A percentile compares a stretch with the other conserved stretches of the same genome.
Conservation (phyloP, 495 filamentous ascomycete genomes). For the Thozetella sp. region DNA sequence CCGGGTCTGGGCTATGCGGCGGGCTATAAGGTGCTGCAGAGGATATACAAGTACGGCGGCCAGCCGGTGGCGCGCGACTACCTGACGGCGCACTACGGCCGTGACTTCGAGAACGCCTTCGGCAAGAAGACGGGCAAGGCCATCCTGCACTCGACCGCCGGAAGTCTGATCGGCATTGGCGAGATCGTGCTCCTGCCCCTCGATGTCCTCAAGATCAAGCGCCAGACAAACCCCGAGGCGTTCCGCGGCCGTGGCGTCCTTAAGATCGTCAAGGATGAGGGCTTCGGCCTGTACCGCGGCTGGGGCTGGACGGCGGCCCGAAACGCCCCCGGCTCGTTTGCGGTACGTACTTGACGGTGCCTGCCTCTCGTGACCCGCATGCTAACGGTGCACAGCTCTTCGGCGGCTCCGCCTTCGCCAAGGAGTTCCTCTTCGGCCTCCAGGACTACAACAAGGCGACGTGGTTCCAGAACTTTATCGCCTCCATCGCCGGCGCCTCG, state of each 20-base stretch:
- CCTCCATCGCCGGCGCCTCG: conserved; percentile 90
- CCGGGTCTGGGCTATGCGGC: conserved; percentile 96
- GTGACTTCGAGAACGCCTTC: conserved; percentile 84
- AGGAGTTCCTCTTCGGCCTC: conserved; percentile 88
- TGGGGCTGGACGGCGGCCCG: conserved; percentile 97
- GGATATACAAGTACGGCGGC: conserved; percentile 98
- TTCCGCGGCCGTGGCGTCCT: conserved; percentile 93
- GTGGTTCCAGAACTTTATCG: conserved; percentile 96
- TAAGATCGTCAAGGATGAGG: conserved; percentile 89
- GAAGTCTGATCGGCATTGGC: conserved; percentile 94
- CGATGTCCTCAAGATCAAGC: conserved; percentile 99
- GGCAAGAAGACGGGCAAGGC: conserved; percentile 97
- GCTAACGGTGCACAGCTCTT: conserved; percentile 68
- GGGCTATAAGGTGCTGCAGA: conserved; percentile 96
- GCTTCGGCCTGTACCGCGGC: conserved; percentile 92
- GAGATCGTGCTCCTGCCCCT: conserved; percentile 95
- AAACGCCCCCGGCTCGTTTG: conserved; percentile 96
- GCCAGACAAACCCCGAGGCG: conserved; percentile 98
- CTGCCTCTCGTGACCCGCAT: background rate
- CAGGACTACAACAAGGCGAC: conserved; percentile 92
- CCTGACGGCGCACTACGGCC: conserved; percentile 77
- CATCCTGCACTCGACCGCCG: conserved; percentile 95
- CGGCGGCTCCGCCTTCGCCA: conserved; percentile 96
- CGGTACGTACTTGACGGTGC: conserved; percentile 57
- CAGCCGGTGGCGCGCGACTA: conserved; percentile 96